Evolutionary conservation across 345 rosid species (phyloP), one percentile per base, ranked within the genome.

Genomic region (Acer campestre): DNA sequence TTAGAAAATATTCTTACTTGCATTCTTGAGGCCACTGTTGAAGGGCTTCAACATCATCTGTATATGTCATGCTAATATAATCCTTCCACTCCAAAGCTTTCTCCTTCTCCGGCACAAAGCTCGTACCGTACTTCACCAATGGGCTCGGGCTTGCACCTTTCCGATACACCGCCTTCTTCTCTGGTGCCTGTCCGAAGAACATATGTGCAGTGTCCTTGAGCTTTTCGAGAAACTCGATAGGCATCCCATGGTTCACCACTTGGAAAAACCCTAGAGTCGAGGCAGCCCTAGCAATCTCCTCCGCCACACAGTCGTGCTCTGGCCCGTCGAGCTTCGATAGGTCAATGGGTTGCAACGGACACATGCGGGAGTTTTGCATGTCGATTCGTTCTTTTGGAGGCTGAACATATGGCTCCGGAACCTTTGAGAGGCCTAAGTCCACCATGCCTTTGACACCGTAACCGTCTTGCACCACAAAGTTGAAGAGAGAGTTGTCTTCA

Each of bases 21-120:
- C 88, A 86, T 35, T 73, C 84, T 10, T 67, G 61, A 18, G 91
- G 91, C 91, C 93, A 90, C 23, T 83, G 78, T 53, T 85, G 77
- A 78, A 84, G 84, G 42, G 89, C 93, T 27, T 88, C 93, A 53
- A 23, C 74, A 77, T 90, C 90, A 61, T 70, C 81, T 67, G 89
- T 90, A 67, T 90, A 90, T 4, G 40, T 64, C 88, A 88, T 83
- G 77, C 86, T 86, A 71, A 90, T 68, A 67, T 90, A 90, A 71
- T 88, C 93, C 61, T 90, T 90, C 93, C 91, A 90, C 78, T 90
- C 93, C 77, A 90, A 77, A 7, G 90, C 90, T 73, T 80, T 82
- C 83, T 90, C 90, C 71, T 88, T 88, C 67, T 85, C 89, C 0
- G 93, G 91, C 61, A 79, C 85, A 63, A 90, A 88, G 75, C 93